Evolutionary conservation across 768 basidiomycete genomes (phyloP).

Genomic region (Boletus huronensis): DNA sequence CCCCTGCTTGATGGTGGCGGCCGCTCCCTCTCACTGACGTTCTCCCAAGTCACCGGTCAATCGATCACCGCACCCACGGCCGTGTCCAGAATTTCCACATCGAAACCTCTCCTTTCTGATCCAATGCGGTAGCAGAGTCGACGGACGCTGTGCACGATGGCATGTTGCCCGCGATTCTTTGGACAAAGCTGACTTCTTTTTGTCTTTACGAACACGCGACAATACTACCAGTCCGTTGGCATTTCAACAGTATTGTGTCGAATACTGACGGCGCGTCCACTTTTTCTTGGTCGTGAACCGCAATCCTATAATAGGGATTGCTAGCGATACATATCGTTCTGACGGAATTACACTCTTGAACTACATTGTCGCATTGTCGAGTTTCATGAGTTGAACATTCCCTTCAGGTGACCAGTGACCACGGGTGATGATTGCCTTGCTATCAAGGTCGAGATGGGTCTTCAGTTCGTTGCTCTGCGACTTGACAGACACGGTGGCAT

Average conservation of each 20-base stretch:
- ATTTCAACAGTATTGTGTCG: constrained; percentile 43
- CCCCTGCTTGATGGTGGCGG: constrained; percentile 56
- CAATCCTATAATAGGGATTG: constrained; percentile 38
- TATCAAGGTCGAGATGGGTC: constrained; percentile 56
- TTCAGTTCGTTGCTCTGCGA: not conserved
- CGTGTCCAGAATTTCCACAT: constrained; percentile 14
- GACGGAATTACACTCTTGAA: constrained; percentile 38
- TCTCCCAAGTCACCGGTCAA: constrained; percentile 33
- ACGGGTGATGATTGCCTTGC: constrained; percentile 57
- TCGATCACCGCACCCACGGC: too few species aligned
- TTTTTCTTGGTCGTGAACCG: not conserved
- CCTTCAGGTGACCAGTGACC: constrained; percentile 49
- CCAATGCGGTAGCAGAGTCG: constrained; percentile 41
- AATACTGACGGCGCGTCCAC: constrained; percentile 51
- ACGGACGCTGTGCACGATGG: constrained; percentile 43
- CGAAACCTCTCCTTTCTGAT: constrained; percentile 39
- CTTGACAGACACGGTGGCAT: not conserved
- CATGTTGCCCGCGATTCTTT: constrained; percentile 32
- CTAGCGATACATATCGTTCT: constrained; percentile 46
- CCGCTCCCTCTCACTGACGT: constrained; percentile 32
- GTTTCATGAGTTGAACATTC: not conserved
- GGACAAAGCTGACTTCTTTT: too few species aligned
- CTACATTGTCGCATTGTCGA: constrained; percentile 17
- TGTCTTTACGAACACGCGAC: not conserved
- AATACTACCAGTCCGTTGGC: not conserved